Evolutionary conservation across 345 rosid genomes (phyloP).

Genomic region (Citrus reticulata): DNA sequence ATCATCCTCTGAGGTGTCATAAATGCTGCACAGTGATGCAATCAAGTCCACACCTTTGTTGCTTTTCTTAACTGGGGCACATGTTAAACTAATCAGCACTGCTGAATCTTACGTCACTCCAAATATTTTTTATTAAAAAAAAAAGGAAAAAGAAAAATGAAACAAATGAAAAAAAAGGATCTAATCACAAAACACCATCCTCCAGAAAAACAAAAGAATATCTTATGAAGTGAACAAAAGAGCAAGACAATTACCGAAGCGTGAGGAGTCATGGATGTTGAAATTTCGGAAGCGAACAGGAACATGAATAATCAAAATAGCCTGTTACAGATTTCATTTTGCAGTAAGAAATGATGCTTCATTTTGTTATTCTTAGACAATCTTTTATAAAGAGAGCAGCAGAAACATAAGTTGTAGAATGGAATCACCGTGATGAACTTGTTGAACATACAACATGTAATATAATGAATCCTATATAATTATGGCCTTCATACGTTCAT

Average conservation of each 20-base stretch:
- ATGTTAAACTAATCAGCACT: conserved; percentile 6
- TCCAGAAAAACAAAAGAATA: not conserved
- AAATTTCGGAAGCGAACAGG: conserved; percentile 76
- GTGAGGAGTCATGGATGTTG: conserved; percentile 49
- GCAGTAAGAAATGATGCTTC: not conserved
- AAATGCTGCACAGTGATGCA: conserved; percentile 76
- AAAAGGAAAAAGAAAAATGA: not conserved
- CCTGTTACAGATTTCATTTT: conserved; percentile 46
- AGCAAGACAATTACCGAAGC: conserved; percentile 59
- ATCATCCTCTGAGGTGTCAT: conserved; percentile 82
- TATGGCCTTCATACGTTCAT: not conserved
- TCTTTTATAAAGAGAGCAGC: not conserved
- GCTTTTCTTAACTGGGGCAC: conserved; percentile 63
- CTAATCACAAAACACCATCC: not conserved
- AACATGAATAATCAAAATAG: conserved; percentile 75
- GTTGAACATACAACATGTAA: not conserved
- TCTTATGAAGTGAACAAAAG: not conserved
- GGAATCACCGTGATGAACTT: not conserved
- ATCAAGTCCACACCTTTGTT: conserved; percentile 75
- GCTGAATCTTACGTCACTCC: not conserved
- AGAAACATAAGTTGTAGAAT: not conserved
- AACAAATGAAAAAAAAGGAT: not conserved
- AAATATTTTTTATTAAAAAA: not conserved
- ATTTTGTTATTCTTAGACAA: not conserved
- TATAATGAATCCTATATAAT: not conserved